phyloP scores from a whole-genome alignment of 2,329 filamentous ascomycete species.

The Paraconiothyrium sp. region DNA sequence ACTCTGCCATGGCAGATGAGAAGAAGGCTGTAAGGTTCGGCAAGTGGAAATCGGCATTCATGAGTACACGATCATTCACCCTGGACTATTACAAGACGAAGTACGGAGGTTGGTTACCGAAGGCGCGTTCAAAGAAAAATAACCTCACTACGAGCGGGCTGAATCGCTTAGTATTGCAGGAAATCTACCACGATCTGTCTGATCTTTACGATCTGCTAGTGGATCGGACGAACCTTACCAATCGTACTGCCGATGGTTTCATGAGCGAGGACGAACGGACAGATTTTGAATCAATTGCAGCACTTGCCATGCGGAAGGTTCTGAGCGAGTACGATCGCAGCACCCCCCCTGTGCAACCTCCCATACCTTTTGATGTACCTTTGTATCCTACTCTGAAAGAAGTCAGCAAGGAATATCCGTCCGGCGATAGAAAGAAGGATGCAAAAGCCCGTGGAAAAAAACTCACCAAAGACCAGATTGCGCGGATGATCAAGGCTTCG shows the following conservation, averaged over 20 bases:
- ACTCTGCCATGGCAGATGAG: slow-evolving; percentile 79
- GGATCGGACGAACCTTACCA: slow-evolving; percentile 80
- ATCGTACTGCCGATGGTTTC: slow-evolving; percentile 76
- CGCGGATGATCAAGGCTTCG: slow-evolving; percentile 78
- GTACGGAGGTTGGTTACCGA: slow-evolving; percentile 87
- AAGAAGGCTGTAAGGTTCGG: slow-evolving; percentile 84
- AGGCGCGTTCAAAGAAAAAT: slow-evolving; percentile 91
- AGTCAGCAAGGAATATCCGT: slow-evolving; percentile 71
- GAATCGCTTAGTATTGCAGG: slow-evolving; percentile 82
- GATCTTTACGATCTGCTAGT: slow-evolving; percentile 88
- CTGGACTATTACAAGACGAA: slow-evolving; percentile 74
- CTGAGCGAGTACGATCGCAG: slow-evolving; percentile 90
- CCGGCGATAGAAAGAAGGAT: slow-evolving; percentile 77
- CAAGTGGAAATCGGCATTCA: slow-evolving; percentile 80
- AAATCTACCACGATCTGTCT: slow-evolving; percentile 86
- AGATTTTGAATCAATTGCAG: slow-evolving; percentile 66
- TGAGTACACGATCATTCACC: slow-evolving; percentile 77
- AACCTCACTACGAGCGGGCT: slow-evolving; percentile 85
- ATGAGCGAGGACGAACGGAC: slow-evolving; percentile 64
- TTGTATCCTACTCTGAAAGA: slow-evolving; percentile 75
- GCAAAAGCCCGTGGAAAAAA: slow-evolving; percentile 74
- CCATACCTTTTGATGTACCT: slow-evolving; percentile 89
- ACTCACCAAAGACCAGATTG: slow-evolving; percentile 81
- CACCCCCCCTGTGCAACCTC: slow-evolving; percentile 87
- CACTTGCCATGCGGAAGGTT: slow-evolving; percentile 76